Evolutionary conservation across 768 basidiomycete genomes (phyloP).

Genomic region (Boletus huronensis): DNA sequence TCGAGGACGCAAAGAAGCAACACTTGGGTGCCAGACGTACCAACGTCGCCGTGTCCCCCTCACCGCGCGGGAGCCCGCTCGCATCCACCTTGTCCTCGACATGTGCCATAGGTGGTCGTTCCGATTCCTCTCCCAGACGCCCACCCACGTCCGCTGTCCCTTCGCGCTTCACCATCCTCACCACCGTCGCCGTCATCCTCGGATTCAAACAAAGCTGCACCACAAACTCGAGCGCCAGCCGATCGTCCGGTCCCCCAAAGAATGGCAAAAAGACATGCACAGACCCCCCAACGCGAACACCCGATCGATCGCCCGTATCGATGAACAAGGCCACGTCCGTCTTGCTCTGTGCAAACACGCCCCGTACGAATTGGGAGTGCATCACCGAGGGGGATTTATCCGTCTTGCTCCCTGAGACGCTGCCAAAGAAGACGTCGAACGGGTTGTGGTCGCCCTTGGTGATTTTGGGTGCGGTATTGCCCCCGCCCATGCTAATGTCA

Average conservation of each 20-base stretch:
- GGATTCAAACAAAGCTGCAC: constrained; percentile 76
- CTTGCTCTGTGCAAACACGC: constrained; percentile 66
- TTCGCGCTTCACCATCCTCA: constrained; percentile 58
- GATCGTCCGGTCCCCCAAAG: constrained; percentile 92
- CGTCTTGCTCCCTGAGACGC: constrained; percentile 13
- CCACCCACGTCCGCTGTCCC: constrained; percentile 14
- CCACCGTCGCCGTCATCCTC: constrained; percentile 67
- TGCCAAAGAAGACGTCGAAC: constrained; percentile 65
- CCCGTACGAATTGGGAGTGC: constrained; percentile 82
- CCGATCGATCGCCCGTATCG: constrained; percentile 49
- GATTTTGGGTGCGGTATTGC: constrained; percentile 5
- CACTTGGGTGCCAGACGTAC: no score
- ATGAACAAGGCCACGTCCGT: constrained; percentile 84
- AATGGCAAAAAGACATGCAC: constrained; percentile 85
- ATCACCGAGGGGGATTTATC: constrained; percentile 48
- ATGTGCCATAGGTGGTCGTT: constrained; percentile 25
- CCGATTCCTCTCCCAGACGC: constrained; percentile 8
- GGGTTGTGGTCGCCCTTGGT: constrained; percentile 44
- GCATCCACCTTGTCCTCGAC: constrained; percentile 3
- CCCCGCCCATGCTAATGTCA: neutral
- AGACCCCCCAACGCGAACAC: constrained; percentile 25
- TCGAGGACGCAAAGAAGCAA: no score
- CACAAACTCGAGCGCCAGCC: constrained; percentile 80
- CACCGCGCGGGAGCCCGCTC: neutral
- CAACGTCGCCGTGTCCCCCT: neutral